phyloP scores from a whole-genome alignment of 1,284 basidiomycete species.

The Ceraceosorus bombacis region DNA sequence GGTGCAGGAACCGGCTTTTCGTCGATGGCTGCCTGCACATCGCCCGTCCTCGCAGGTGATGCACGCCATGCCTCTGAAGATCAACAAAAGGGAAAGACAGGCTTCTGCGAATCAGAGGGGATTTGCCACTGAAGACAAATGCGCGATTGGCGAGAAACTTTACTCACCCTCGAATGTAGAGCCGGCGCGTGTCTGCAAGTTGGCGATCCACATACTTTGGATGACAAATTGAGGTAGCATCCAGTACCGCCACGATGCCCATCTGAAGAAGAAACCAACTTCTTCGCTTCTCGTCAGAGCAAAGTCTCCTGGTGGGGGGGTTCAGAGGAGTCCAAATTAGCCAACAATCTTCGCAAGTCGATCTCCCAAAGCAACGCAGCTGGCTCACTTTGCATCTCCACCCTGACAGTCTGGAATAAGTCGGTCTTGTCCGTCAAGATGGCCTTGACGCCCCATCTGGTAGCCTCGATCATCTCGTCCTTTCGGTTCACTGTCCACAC shows the following conservation, averaged over 20 bases:
- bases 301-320: constrained; percentile 18
- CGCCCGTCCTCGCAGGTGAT: too few relatives aligned
- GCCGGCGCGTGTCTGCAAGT: constrained; percentile 36
- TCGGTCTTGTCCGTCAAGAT: constrained; percentile 80
- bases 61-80: too few relatives aligned
- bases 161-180: constrained; percentile 45
- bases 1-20: too few relatives aligned
- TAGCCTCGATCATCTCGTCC: constrained; percentile 89
- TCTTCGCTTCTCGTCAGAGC: constrained; percentile 25
- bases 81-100: too few relatives aligned
- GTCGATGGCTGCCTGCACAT: too few relatives aligned
- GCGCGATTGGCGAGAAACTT: too few relatives aligned
- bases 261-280: constrained; percentile 42
- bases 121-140: too few relatives aligned
- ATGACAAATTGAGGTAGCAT: constrained; percentile 32
- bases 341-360: constrained; percentile 3
- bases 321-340: background rate
- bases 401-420: constrained; percentile 66
- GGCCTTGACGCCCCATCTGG: constrained; percentile 79
- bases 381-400: constrained; percentile 59
- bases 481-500: constrained; percentile 95
- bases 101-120: too few relatives aligned
- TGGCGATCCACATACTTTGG: constrained; percentile 28
- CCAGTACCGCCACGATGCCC: constrained; percentile 39
- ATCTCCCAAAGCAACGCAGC: background rate